phyloP scores from a whole-genome alignment of 2,329 filamentous ascomycete species.

The Diaporthe sp. region DNA sequence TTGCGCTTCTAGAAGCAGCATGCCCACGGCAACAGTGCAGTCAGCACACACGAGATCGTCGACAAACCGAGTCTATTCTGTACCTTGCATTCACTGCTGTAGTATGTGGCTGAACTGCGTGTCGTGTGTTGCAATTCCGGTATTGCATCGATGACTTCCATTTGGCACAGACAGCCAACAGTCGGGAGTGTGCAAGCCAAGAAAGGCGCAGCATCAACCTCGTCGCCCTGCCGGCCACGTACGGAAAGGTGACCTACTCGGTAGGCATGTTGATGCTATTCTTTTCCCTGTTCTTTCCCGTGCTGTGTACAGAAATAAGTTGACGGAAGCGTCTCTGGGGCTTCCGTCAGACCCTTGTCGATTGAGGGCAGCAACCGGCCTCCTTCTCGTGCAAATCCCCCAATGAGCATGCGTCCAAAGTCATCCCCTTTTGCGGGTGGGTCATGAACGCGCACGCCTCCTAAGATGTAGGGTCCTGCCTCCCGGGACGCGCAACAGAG shows the following conservation, averaged over 20 bases:
- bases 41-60: background rate
- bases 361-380: background rate
- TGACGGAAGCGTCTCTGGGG: constrained; percentile 3
- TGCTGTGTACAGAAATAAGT: background rate
- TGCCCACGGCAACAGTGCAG: background rate
- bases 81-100: background rate
- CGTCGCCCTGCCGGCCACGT: background rate
- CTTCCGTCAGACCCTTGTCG: background rate
- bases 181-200: background rate
- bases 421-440: constrained; percentile 17
- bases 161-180: too few relatives aligned
- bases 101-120: background rate
- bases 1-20: background rate
- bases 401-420: constrained; percentile 20
- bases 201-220: background rate
- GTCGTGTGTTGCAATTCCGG: background rate
- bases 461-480: constrained; percentile 1
- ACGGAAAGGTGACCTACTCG: background rate
- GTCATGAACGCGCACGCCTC: constrained; percentile 27
- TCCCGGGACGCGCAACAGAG: constrained; percentile 19
- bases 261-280: background rate
- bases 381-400: background rate
- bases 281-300: background rate
- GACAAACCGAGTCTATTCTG: background rate
- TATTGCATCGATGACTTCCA: background rate